Conservation (phyloP, 2,329 filamentous ascomycete genomes). For the Thelonectria discophora region DNA sequence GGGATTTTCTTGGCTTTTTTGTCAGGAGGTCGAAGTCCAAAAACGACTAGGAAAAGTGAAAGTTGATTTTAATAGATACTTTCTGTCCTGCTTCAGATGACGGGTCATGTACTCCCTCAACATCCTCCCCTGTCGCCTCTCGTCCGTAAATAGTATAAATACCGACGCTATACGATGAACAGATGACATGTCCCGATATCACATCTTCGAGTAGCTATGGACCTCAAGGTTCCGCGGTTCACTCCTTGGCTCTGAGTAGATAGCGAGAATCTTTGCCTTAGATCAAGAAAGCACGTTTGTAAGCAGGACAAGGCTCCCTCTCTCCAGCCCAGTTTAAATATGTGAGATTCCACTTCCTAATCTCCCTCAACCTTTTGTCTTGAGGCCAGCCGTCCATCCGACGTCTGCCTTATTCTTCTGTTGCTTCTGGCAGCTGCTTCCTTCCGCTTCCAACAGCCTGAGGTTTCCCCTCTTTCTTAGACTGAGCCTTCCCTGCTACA, state of each 20-base stretch:
- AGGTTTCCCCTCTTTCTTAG: too few species aligned
- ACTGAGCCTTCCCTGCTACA: too few species aligned
- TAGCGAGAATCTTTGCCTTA: background rate
- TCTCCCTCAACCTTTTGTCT: conserved; percentile 15
- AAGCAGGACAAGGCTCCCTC: background rate
- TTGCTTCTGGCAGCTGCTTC: too few species aligned
- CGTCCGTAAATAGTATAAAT: background rate
- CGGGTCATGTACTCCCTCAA: background rate
- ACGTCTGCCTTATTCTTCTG: too few species aligned
- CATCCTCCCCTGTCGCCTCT: background rate
- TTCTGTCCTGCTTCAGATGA: background rate
- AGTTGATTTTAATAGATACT: background rate
- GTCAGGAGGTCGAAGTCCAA: background rate
- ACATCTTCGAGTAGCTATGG: conserved; percentile 6
- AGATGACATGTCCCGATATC: too few species aligned
- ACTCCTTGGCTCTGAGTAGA: background rate
- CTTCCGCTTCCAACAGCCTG: too few species aligned
- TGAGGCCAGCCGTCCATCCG: conserved; percentile 6
- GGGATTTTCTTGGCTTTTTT: conserved; percentile 6
- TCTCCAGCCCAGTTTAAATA: conserved; percentile 6
- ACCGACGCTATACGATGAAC: background rate
- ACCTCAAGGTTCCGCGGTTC: conserved; percentile 6
- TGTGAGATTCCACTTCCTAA: conserved; percentile 3
- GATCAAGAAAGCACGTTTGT: conserved; percentile 1
- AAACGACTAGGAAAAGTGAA: background rate